phyloP scores from a whole-genome alignment of 176 grass and related monocot genomes.

The Bothriochloa decipiens region DNA sequence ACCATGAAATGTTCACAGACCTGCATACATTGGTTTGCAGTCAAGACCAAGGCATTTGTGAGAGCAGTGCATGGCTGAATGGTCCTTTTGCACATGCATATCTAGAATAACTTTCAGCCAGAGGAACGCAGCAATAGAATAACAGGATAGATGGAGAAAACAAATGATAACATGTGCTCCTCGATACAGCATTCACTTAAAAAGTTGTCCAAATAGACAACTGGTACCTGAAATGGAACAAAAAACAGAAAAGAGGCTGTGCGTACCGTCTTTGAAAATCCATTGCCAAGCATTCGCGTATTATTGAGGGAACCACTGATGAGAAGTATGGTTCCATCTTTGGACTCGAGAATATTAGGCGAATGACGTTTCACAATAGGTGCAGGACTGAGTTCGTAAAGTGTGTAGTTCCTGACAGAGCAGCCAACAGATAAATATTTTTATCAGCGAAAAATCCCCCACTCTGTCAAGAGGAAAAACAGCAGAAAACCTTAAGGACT shows the following conservation, averaged over 20 bases:
- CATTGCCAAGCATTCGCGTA: neutral
- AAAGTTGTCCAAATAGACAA: neutral
- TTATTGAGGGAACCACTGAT: neutral
- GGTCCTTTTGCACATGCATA: neutral
- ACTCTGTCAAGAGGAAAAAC: neutral
- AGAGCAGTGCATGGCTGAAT: neutral
- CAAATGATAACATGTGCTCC: neutral
- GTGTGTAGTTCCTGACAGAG: slow-evolving; percentile 23
- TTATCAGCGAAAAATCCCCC: neutral
- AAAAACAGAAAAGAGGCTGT: neutral
- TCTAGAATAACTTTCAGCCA: neutral
- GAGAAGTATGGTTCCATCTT: slow-evolving; percentile 23
- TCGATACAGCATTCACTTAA: neutral
- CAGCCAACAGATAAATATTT: neutral
- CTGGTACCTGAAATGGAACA: neutral
- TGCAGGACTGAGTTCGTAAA: neutral
- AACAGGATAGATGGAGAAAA: neutral
- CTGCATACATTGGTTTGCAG: slow-evolving; percentile 38
- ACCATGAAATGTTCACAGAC: slow-evolving; percentile 22
- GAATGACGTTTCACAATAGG: slow-evolving; percentile 28
- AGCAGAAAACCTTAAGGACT: neutral
- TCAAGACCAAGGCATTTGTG: slow-evolving; percentile 20
- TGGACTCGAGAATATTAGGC: neutral
- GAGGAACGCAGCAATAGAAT: slow-evolving; percentile 3
- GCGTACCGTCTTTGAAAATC: slow-evolving; percentile 31